Evolutionary conservation across 129 eudicot genomes (phyloP), one percentile per base, ranked within the genome.

Genomic region (Erigeron canadensis): DNA sequence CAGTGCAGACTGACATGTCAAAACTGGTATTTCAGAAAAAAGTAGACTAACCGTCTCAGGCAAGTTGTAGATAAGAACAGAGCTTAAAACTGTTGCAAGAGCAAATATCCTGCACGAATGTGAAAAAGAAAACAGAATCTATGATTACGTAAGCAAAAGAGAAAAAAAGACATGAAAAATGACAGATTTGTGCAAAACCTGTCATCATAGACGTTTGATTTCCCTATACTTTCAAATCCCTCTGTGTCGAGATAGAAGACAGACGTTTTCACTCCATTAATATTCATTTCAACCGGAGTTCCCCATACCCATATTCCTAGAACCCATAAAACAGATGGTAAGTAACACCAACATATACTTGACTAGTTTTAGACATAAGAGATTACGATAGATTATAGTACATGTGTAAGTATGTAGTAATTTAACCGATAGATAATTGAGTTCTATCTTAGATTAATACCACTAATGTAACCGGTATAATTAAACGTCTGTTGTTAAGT

Each of bases 241-340:
- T 90, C 99, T 1, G 99, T 95, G 72, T 95, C 97, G 38, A 95
- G 96, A 84, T 87, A 95, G 64, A 95, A 85, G 57, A 95, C 96
- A 21, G 99, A 87, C 6, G 95, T 90, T 79, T 86, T 87, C 65
- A 86, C 96, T 69, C 99, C 99, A 82, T 87, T 68, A 55, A 95
- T 81, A 54, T 84, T 87, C 88, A 90, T 51, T 77, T 90, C 97
- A 44, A 87, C 48, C 42, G 99, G 99, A 67, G 83, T 75, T 71
- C 99, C 99, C 99, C 99, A 95, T 39, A 90, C 97, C 97, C 99
- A 95, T 75, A 95, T 86, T 38, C 99, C 98, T 93, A 79, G 16
- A 62, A 72, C 43, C 21, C 43, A 7, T 62, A 28, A 28, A 28
- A 28, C 34, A 28, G 34, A 28, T 28, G 34, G 34, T 28, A 21